Conservation (phyloP, 192 early-diverging fungal genomes). For the Backusella westeae region DNA sequence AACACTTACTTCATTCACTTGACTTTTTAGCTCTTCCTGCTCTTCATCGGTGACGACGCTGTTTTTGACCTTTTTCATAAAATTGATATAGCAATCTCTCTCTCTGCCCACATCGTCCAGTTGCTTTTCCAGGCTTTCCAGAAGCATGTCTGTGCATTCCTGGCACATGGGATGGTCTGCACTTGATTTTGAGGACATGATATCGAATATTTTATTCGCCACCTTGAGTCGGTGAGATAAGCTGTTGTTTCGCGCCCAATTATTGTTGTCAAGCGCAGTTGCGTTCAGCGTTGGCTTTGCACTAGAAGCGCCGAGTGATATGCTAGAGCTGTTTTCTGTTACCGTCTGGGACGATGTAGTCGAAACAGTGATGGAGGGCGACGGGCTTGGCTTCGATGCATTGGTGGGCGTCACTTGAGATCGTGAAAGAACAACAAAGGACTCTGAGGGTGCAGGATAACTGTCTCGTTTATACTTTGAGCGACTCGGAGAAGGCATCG, state of each 20-base stretch:
- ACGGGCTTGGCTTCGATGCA: neutral
- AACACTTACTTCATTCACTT: conserved; percentile 48
- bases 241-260: conserved; percentile 25
- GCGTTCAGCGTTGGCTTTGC: neutral
- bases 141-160: conserved; percentile 83
- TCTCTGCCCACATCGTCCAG: conserved; percentile 69
- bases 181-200: conserved; percentile 71
- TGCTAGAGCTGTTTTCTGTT: neutral
- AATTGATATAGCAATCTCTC: conserved; percentile 72
- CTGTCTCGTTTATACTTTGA: conserved; percentile 12
- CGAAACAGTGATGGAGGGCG: neutral
- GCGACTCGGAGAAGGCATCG: conserved; percentile 2
- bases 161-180: conserved; percentile 86
- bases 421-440: conserved; percentile 58
- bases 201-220: conserved; percentile 71
- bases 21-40: conserved; percentile 48
- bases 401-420: conserved; percentile 41
- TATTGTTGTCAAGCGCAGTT: neutral
- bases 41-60: conserved; percentile 47
- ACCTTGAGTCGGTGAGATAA: conserved; percentile 57
- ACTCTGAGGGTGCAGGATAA: conserved; percentile 42
- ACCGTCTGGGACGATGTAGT: neutral
- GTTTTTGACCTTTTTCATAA: conserved; percentile 59
- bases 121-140: conserved; percentile 66
- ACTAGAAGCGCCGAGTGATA: neutral